Base-by-base conservation (phyloP, 2,329 filamentous ascomycete genomes). In the Penicillium aurantiogriseum region DNA sequence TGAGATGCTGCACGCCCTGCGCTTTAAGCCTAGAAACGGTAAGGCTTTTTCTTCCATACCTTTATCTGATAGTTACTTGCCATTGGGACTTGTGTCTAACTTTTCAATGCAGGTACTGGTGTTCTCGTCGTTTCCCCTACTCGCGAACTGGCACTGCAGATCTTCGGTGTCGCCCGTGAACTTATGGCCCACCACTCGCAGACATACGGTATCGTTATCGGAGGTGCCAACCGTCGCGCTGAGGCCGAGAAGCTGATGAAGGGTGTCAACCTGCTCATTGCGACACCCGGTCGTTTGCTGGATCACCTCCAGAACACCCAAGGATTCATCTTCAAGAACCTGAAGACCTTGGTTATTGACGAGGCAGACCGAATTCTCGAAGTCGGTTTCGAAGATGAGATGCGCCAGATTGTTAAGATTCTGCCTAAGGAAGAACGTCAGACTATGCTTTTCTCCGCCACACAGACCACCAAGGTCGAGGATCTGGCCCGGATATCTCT, bases 381-480 rank as follows among this genome's bases (percentile, higher is more conserved):
- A 78, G 91, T 97, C 61, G 93, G 94, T 68, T 99, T 99, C 81
- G 94, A 99, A 76, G 94, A 97, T 71, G 94, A 99, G 79, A 96
- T 99, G 90, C 85, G 91, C 63, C 89, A 95, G 74, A 96, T 99
- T 66, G 88, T 97, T 76, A 95, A 95, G 81, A 94, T 97, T 54
- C 80, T 97, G 19, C 91, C 92, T 46, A 89, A 88, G 65, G 88
- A 95, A 57, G 86, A 92, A 64, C 83, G 94, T 59, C 93, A 97
- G 77, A 97, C 92, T 0, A 94, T 96, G 88, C 85, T 99, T n/a
- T 99, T 99, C 82, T 97, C 92, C 15, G 94, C 94, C 15, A 99
- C 94, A 5, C 94, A 97, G 76, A 99, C 94, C 3, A 97, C 93
- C 55, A 97, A 99, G 79, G 94, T 99, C 65, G 93, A 97, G 77